Evolutionary conservation across 257 asterid genomes (phyloP).

Genomic region (Solanum verrucosum): DNA sequence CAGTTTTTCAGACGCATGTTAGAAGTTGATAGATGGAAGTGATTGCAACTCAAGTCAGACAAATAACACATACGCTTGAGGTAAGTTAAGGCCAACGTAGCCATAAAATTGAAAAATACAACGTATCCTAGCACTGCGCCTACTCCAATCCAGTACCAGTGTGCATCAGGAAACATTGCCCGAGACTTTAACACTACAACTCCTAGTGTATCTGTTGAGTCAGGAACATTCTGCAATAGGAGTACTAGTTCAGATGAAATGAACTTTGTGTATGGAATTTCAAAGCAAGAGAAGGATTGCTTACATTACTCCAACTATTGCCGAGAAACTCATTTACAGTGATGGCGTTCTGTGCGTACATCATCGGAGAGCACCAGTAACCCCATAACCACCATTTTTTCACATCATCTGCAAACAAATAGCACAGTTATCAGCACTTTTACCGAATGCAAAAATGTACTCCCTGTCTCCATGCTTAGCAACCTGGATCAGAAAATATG

Average conservation of each 20-base stretch:
- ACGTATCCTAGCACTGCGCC: constrained; percentile 51
- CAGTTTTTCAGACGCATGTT: background rate
- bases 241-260: background rate
- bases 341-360: constrained; percentile 72
- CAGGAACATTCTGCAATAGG: constrained; percentile 28
- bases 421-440: background rate
- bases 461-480: background rate
- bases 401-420: constrained; percentile 27
- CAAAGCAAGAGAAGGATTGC: background rate
- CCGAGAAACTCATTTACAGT: constrained; percentile 76
- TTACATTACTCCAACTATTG: constrained; percentile 72
- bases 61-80: constrained; percentile 50
- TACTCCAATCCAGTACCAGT: constrained; percentile 79
- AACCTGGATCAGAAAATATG: background rate
- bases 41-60: background rate
- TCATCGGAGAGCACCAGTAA: constrained; percentile 72
- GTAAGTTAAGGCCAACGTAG: constrained; percentile 43
- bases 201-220: constrained; percentile 47
- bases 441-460: too few species aligned
- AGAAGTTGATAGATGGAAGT: background rate
- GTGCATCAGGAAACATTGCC: constrained; percentile 44
- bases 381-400: constrained; percentile 78
- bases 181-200: constrained; percentile 34
- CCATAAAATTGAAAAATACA: constrained; percentile 40
- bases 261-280: background rate